These are phyloP conservation scores for Collybia sordida DNA, from an alignment of 768 basidiomycete genomes.

Conservation along the genomic window DNA sequence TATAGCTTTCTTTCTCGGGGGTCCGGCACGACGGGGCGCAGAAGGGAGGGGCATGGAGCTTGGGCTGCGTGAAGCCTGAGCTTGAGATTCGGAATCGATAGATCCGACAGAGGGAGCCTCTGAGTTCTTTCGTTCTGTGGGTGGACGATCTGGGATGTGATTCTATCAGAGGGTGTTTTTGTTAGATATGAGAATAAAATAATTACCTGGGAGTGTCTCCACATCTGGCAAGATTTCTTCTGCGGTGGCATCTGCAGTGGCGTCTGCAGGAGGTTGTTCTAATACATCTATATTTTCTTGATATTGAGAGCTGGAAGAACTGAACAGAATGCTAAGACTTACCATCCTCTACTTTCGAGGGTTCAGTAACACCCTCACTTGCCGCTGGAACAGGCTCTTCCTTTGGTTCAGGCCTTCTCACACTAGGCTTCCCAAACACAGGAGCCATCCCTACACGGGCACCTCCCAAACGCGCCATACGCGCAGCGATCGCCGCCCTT, in stretches of 20 bases:
- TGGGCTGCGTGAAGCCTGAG: conserved; percentile 38
- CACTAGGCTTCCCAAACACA: conserved; percentile 54
- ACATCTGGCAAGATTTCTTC: neutral
- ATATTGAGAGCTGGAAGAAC: neutral
- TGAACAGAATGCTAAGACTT: neutral
- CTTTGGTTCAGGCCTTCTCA: conserved; percentile 29
- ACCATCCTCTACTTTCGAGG: conserved; percentile 7
- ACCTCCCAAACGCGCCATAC: conserved; percentile 92
- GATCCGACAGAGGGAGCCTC: conserved; percentile 23
- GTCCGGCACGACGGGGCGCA: conserved; percentile 71
- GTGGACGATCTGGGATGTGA: conserved; percentile 1
- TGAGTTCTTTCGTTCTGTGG: conserved; percentile 23
- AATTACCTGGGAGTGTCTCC: conserved; percentile 8
- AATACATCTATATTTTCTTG: conserved; percentile 5
- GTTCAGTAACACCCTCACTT: conserved; percentile 2
- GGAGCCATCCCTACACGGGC: conserved; percentile 80
- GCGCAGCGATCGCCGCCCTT: conserved; percentile 84
- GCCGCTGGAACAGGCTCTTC: conserved; percentile 19
- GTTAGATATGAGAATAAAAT: neutral
- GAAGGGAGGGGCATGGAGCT: conserved; percentile 73
- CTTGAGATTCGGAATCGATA: conserved; percentile 25
- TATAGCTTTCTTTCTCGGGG: conserved; percentile 65
- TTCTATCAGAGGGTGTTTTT: neutral
- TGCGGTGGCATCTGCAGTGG: conserved; percentile 1
- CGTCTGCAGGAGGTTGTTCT: conserved; percentile 3